Evolutionary conservation across 2,329 filamentous ascomycete species (phyloP).

Genomic region (Trichoderma lentiforme): DNA sequence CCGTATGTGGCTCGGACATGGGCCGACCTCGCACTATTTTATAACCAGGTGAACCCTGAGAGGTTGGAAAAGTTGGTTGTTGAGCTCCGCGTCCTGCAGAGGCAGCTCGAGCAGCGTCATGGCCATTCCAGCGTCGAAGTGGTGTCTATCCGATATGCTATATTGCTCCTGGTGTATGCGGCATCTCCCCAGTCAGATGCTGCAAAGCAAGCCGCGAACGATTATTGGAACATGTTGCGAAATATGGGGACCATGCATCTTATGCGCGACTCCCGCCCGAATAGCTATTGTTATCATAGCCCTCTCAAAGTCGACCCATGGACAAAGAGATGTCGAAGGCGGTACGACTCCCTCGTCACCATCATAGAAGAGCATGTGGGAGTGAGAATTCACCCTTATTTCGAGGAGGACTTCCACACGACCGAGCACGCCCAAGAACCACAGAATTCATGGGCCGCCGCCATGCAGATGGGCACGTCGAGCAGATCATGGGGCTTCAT

Average conservation of each 20-base stretch:
- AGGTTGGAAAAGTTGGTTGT: conserved; percentile 36
- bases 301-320: conserved; percentile 43
- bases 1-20: conserved; percentile 43
- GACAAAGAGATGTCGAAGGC: conserved; percentile 42
- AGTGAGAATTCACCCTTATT: conserved; percentile 39
- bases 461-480: conserved; percentile 30
- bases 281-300: conserved; percentile 43
- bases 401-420: conserved; percentile 44
- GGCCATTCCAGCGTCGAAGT: conserved; percentile 35
- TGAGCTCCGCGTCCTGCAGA: conserved; percentile 37
- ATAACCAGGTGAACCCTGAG: conserved; percentile 37
- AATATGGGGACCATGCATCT: conserved; percentile 35
- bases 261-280: conserved; percentile 37
- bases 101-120: conserved; percentile 35
- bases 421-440: conserved; percentile 37
- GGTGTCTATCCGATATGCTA: conserved; percentile 39
- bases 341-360: conserved; percentile 38
- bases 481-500: conserved; percentile 33
- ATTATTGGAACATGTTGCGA: conserved; percentile 38
- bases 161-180: conserved; percentile 40
- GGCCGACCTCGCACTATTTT: conserved; percentile 41
- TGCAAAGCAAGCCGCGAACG: conserved; percentile 36
- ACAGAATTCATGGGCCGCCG: conserved; percentile 38
- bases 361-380: conserved; percentile 39
- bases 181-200: conserved; percentile 33